phyloP scores from a whole-genome alignment of 441 rosid species.

The Aleurites moluccanus region DNA sequence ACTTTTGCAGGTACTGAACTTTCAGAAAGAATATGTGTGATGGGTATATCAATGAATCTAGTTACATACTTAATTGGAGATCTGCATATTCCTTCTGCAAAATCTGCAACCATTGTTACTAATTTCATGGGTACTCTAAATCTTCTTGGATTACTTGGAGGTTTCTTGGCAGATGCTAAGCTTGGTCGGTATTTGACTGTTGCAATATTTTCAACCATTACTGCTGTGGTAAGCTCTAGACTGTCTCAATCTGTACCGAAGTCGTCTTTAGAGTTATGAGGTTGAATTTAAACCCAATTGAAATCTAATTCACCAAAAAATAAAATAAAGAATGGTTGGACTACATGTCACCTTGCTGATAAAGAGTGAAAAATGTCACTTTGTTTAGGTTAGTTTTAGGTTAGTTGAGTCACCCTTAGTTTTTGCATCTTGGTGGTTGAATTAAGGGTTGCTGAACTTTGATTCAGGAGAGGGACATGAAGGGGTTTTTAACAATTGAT shows the following conservation, averaged over 20 bases:
- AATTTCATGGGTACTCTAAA: constrained; percentile 91
- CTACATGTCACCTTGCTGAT: not conserved
- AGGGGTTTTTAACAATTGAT: too few species aligned
- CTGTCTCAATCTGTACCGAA: too few species aligned
- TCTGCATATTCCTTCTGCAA: constrained; percentile 70
- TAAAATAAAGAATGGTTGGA: not conserved
- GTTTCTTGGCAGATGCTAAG: constrained; percentile 89
- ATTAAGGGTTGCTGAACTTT: not conserved
- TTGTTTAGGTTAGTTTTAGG: not conserved
- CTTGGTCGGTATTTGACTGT: constrained; percentile 73
- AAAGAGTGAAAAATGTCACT: not conserved
- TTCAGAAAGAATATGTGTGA: constrained; percentile 80
- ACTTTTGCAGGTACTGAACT: constrained; percentile 65
- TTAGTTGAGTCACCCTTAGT: not conserved
- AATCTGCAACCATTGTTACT: constrained; percentile 79
- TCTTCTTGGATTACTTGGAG: constrained; percentile 82
- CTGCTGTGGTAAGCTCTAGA: constrained; percentile 61
- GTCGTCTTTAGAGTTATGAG: too few species aligned
- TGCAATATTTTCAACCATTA: constrained; percentile 54
- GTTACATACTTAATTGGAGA: constrained; percentile 82
- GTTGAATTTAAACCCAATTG: too few species aligned
- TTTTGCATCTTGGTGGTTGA: not conserved
- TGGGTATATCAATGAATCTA: constrained; percentile 91
- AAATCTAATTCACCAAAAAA: too few species aligned
- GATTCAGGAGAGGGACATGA: not conserved